These are phyloP conservation scores for Magnusiomyces magnusii DNA, from an alignment of 1,139 yeast species.

Conservation along the genomic window DNA sequence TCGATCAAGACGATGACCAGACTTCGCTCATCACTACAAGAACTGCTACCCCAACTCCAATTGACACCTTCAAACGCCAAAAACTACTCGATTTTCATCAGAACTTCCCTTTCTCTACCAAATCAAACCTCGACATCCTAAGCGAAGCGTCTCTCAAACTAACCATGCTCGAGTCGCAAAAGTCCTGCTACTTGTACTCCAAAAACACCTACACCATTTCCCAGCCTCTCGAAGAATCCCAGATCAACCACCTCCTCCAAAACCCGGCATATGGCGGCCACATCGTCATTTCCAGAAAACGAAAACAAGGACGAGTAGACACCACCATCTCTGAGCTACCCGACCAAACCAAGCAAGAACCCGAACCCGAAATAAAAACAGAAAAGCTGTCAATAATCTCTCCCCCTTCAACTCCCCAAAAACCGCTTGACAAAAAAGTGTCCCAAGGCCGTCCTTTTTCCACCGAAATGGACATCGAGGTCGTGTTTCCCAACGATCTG, in stretches of 20 bases:
- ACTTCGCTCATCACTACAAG: too few species aligned
- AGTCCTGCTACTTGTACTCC: slow-evolving; percentile 6
- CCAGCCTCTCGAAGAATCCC: neutral
- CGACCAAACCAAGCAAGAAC: neutral
- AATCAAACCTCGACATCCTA: neutral
- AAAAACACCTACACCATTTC: slow-evolving; percentile 8
- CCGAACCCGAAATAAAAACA: neutral
- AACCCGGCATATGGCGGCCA: slow-evolving; percentile 10
- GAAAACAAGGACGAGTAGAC: slow-evolving; percentile 9
- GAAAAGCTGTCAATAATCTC: neutral
- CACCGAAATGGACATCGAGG: slow-evolving; percentile 13
- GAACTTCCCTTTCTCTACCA: too few species aligned
- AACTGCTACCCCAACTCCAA: too few species aligned
- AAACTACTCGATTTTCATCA: too few species aligned
- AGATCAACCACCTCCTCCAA: slow-evolving; percentile 1
- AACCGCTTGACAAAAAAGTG: slow-evolving; percentile 1
- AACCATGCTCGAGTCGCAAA: neutral
- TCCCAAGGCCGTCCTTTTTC: slow-evolving; percentile 15
- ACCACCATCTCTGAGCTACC: neutral
- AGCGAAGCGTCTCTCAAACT: neutral
- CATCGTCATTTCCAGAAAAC: slow-evolving; percentile 11
- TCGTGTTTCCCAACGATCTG: slow-evolving; percentile 10
- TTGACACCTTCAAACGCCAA: too few species aligned
- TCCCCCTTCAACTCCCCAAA: neutral
- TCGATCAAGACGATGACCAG: too few species aligned